phyloP scores from a whole-genome alignment of 1,284 basidiomycete genomes.

The Naganishia liquefaciens region DNA sequence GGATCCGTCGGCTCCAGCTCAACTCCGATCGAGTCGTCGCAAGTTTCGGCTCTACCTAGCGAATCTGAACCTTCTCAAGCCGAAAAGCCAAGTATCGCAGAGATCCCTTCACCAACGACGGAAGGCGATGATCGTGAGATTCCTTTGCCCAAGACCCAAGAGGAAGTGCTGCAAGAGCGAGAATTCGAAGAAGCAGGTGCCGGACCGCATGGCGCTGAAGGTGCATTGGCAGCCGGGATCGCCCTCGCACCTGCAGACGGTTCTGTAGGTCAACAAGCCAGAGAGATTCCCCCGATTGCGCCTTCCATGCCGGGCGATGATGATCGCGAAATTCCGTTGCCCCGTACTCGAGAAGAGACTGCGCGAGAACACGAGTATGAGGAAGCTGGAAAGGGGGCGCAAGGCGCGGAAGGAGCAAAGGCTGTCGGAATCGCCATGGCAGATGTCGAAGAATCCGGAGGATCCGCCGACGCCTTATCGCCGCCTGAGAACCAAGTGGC shows the following conservation, averaged over 20 bases:
- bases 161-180: slow-evolving; percentile 38
- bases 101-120: slow-evolving; percentile 14
- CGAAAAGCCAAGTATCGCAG: not conserved
- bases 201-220: slow-evolving; percentile 42
- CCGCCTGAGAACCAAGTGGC: not conserved
- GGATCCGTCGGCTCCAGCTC: slow-evolving; percentile 8
- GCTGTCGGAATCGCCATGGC: slow-evolving; percentile 50
- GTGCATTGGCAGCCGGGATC: slow-evolving; percentile 49
- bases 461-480: slow-evolving; percentile 26
- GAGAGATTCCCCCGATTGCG: slow-evolving; percentile 3
- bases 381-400: slow-evolving; percentile 38
- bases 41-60: not conserved
- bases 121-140: slow-evolving; percentile 40
- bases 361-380: slow-evolving; percentile 39
- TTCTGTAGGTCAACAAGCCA: slow-evolving; percentile 26
- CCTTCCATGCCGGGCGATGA: slow-evolving; percentile 33
- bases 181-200: slow-evolving; percentile 40
- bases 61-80: not conserved
- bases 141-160: slow-evolving; percentile 42
- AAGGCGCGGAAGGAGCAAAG: slow-evolving; percentile 46
- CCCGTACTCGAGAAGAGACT: slow-evolving; percentile 39
- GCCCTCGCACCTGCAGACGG: slow-evolving; percentile 38
- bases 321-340: slow-evolving; percentile 43
- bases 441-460: slow-evolving; percentile 12
- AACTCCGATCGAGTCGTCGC: not conserved